Evolutionary conservation across 2,329 filamentous ascomycete genomes (phyloP).

Genomic region (Berkeleyomyces rouxiae): DNA sequence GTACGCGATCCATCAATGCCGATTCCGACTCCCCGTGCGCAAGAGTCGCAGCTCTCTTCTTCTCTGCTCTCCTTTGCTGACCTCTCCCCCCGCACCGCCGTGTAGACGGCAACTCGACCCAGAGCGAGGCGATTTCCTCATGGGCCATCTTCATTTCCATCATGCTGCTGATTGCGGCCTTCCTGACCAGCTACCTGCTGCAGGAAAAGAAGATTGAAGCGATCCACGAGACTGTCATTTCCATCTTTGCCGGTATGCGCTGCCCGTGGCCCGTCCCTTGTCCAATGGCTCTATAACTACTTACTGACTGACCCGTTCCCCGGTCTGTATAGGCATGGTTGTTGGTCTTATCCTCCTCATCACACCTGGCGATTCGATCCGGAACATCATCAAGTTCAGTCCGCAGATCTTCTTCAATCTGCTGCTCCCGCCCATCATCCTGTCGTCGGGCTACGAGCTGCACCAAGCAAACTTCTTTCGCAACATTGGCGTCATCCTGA

Average conservation of each 20-base stretch:
- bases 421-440: constrained; percentile 91
- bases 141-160: constrained; percentile 97
- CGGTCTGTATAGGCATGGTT: constrained; percentile 56
- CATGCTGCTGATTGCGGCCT: constrained; percentile 77
- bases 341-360: constrained; percentile 79
- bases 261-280: constrained; percentile 1
- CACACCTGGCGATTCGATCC: constrained; percentile 65
- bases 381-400: constrained; percentile 86
- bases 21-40: constrained; percentile 11
- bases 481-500: constrained; percentile 92
- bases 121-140: constrained; percentile 90
- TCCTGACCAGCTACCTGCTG: constrained; percentile 93
- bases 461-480: constrained; percentile 99
- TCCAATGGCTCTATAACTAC: not conserved
- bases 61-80: too few relatives aligned
- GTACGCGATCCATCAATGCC: constrained; percentile 8
- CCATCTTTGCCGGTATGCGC: constrained; percentile 74
- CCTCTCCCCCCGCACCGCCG: constrained; percentile 17
- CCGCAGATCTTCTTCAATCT: constrained; percentile 99
- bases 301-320: not conserved
- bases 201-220: constrained; percentile 95
- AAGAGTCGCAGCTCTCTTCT: too few relatives aligned
- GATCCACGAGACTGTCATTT: constrained; percentile 93
- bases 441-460: constrained; percentile 90
- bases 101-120: constrained; percentile 54